Conservation (phyloP, 1,139 yeast species). For the Arxiozyma telluris region DNA sequence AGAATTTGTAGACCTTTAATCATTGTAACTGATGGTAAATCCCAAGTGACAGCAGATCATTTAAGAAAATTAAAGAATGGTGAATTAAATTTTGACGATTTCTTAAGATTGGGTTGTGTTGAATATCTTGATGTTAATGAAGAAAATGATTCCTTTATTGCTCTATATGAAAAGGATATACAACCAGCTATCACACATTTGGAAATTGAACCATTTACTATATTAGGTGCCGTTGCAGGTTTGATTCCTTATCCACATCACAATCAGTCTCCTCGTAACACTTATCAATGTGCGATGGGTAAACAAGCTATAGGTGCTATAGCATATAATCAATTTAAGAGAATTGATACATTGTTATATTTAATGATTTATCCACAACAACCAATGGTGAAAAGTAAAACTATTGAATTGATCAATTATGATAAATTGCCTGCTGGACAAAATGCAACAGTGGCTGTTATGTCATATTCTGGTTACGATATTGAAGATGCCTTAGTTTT, state of each 20-base stretch:
- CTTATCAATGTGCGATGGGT: slow-evolving; percentile 99
- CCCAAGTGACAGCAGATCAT: slow-evolving; percentile 68
- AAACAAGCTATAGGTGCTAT: slow-evolving; percentile 99
- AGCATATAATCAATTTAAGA: slow-evolving; percentile 89
- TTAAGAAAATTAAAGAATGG: slow-evolving; percentile 54
- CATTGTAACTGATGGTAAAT: slow-evolving; percentile 62
- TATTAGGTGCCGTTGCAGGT: slow-evolving; percentile 97
- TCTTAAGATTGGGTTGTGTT: slow-evolving; percentile 74
- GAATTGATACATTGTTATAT: slow-evolving; percentile 89
- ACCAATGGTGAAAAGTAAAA: slow-evolving; percentile 97
- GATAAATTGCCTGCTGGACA: slow-evolving; percentile 98
- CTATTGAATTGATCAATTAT: slow-evolving; percentile 89
- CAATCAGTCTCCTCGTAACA: slow-evolving; percentile 96
- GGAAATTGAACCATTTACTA: slow-evolving; percentile 94
- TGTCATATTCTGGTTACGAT: slow-evolving; percentile 98
- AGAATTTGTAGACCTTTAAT: slow-evolving; percentile 95
- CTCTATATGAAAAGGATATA: slow-evolving; percentile 69
- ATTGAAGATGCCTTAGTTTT: slow-evolving; percentile 97
- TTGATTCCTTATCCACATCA: slow-evolving; percentile 99
- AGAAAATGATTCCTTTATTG: slow-evolving; percentile 91
- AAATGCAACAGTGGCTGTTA: slow-evolving; percentile 96
- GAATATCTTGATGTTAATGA: slow-evolving; percentile 97
- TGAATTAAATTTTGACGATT: slow-evolving; percentile 79
- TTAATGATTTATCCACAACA: slow-evolving; percentile 98
- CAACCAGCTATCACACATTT: slow-evolving; percentile 63